Evolutionary conservation across 2,329 filamentous ascomycete species (phyloP), one percentile per base, ranked within the genome.

Genomic region (Clonostachys byssicola): DNA sequence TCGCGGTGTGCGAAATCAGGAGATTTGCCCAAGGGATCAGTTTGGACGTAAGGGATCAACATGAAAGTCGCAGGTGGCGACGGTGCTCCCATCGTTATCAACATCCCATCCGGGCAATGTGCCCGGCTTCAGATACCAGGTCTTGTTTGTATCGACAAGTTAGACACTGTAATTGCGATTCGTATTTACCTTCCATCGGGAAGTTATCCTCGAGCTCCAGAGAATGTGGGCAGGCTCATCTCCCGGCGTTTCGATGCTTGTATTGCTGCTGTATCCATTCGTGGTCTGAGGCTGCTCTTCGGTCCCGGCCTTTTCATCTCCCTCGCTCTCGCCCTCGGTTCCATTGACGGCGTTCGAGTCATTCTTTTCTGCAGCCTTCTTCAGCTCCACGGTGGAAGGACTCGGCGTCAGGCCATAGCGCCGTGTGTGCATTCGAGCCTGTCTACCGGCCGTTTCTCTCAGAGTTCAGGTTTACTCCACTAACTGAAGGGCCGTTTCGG

Each of bases 111-210:
- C 8, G 23, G 10, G 23, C 6, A 30, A 9, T 8, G 23, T 30
- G 23, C 23, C 23, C 8, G 23, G 23, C 23, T 30, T 30, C 23
- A 30, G 23, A 4, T 30, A 10, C 23, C 9, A 30, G 8, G 23
- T 30, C 10, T 10, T 30, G 23, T 30, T 30, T 89, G 73, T 95
- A 96, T 42, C 85, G 82, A 62, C 94, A 99, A 33, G 85, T 89
- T 59, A 90, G 80, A 63, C 94, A 99, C 66, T 96, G 88, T 48
- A 96, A 90, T 63, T 95, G 90, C n/a, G 92, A 96, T 62, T 96
- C 91, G 50, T 94, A 83, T 62, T 81, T 86, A 49, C 94, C 94
- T 68, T 97, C 92, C 60, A 99, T 85, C 0, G 94, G 92, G 58
- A 97, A 97, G 0, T 89, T 86, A 43, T 87, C 81, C 53, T 88